Conservation (phyloP, 2,329 filamentous ascomycete species). For the Aspergillus tanneri region DNA sequence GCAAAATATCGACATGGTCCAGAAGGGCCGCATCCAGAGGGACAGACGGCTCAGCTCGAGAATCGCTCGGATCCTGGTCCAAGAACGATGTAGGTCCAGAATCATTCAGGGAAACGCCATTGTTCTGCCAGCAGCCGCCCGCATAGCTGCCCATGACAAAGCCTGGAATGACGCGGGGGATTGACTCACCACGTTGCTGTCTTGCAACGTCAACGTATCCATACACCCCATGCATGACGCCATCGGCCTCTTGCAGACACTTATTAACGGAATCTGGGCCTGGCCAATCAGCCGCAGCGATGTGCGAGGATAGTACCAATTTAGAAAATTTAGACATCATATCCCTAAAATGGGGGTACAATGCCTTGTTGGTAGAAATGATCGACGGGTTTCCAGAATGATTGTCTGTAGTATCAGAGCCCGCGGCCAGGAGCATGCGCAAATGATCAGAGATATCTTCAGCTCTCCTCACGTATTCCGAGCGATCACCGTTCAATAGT, state of each 20-base stretch:
- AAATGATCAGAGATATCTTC: slow-evolving; percentile 98
- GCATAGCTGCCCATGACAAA: slow-evolving; percentile 83
- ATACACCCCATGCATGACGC: slow-evolving; percentile 88
- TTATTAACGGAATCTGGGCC: slow-evolving; percentile 92
- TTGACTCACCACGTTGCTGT: slow-evolving; percentile 88
- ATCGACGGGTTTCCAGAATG: slow-evolving; percentile 99
- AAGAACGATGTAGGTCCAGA: slow-evolving; percentile 68
- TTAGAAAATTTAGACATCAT: slow-evolving; percentile 99
- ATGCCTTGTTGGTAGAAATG: slow-evolving; percentile 93
- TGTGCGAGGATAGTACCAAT: slow-evolving; percentile 94
- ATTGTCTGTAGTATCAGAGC: slow-evolving; percentile 96
- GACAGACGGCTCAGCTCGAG: slow-evolving; percentile 67
- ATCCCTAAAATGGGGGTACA: slow-evolving; percentile 95
- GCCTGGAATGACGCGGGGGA: slow-evolving; percentile 87
- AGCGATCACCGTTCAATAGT: slow-evolving; percentile 77
- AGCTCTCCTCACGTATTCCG: slow-evolving; percentile 89
- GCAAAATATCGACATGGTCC: slow-evolving; percentile 80
- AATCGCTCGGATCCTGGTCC: slow-evolving; percentile 81
- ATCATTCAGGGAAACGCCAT: slow-evolving; percentile 62
- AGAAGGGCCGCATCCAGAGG: slow-evolving; percentile 74
- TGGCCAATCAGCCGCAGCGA: slow-evolving; percentile 93
- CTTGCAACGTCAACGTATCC: slow-evolving; percentile 94
- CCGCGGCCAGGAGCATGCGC: slow-evolving; percentile 86
- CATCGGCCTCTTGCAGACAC: slow-evolving; percentile 95
- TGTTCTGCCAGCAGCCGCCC: slow-evolving; percentile 83